Evolutionary conservation across 2,329 filamentous ascomycete genomes (phyloP).

Genomic region (Bertia moriformis): DNA sequence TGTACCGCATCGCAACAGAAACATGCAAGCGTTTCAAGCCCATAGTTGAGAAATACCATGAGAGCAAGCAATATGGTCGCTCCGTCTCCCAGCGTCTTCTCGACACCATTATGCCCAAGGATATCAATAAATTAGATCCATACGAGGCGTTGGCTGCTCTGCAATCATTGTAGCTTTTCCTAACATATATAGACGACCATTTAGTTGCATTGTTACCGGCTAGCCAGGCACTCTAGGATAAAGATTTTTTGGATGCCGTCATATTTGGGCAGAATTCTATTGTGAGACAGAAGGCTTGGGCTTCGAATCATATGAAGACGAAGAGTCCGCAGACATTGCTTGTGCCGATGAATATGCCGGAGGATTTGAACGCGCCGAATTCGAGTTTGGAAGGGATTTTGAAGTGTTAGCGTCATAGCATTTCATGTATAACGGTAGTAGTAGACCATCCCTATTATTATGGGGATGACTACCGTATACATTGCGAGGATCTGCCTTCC

Average conservation of each 20-base stretch:
- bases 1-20: conserved; percentile 10
- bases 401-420: no score
- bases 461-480: no score
- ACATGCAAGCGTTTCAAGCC: conserved; percentile 9
- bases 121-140: conserved; percentile 2
- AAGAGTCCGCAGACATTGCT: conserved; percentile 17
- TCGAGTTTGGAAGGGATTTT: no score
- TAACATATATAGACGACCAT: conserved; percentile 13
- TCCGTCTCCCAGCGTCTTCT: conserved; percentile 9
- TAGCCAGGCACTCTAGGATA: conserved; percentile 17
- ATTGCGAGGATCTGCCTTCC: no score
- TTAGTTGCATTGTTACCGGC: conserved; percentile 14
- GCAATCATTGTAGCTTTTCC: conserved; percentile 15
- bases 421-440: no score
- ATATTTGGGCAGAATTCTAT: conserved; percentile 7
- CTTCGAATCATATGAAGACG: conserved; percentile 15
- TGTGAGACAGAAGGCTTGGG: conserved; percentile 15
- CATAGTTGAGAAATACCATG: conserved; percentile 11
- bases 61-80: conserved; percentile 9
- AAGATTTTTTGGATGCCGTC: conserved; percentile 13
- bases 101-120: conserved; percentile 11
- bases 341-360: conserved; percentile 11
- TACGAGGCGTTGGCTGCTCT: conserved; percentile 12
- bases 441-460: no score
- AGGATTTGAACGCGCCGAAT: no score